Evolutionary conservation across 177 flowering plant species (phyloP), one percentile per base, ranked within the genome.

Genomic region (Vitis hybrid): DNA sequence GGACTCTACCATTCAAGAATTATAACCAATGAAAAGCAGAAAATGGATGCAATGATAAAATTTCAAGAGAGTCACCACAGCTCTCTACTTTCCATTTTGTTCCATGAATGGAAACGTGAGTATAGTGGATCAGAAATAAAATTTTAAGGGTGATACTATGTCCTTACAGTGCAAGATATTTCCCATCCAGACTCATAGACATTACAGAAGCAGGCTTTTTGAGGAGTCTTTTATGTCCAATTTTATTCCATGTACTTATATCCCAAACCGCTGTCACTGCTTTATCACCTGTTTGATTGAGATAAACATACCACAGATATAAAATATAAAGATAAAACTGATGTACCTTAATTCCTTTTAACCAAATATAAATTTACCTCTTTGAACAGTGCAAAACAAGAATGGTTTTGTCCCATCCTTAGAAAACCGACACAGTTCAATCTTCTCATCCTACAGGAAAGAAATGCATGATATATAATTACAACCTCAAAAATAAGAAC

Each of bases 351-450:
- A 49, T 38, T 47, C 12, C 17, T 19, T 62, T 11, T 38, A 67
- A 55, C 47, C 15, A 73, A 19, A 59, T 31, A 65, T 20, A 7
- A 14, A 17, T 38, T 68, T 67, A 96, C 99, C 98, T 82, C 79
- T 85, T 62, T 87, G 92, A 60, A 87, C 85, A 67, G 92, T 82
- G 74, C 94, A 86, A 83, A 92, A 96, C 65, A 94, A 74, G 76
- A 96, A 96, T 17, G 97, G 98, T 69, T 89, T 94, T 61, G 95
- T 93, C 64, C 98, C 98, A 82, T 96, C 99, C 83, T 82, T 90
- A 0, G 99, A 96, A 80, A 96, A 96, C 5, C 95, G 89, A 76
- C 99, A 96, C 64, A 87, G 81, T 68, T 91, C 97, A 75, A 96
- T 81, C 73, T 86, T 90, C 76, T 96, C 99, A 77, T 90, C 97